Evolutionary conservation across 305 asterid genomes (phyloP).

Genomic region (Plantago lanceolata): DNA sequence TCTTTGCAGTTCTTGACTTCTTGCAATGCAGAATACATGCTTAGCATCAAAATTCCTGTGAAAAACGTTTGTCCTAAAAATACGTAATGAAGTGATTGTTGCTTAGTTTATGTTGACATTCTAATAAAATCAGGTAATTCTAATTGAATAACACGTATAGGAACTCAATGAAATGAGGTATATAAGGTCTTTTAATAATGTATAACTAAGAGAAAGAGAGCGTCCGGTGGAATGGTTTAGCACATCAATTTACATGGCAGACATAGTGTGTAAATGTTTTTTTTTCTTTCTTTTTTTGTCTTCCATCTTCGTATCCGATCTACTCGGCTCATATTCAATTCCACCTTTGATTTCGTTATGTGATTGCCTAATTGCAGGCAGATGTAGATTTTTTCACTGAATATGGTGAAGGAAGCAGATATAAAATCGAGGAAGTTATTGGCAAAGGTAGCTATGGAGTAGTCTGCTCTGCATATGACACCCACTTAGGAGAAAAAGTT

Average conservation of each 20-base stretch:
- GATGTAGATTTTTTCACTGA: constrained; percentile 94
- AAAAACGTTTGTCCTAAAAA: not conserved
- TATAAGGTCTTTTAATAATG: not conserved
- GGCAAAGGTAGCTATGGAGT: constrained; percentile 98
- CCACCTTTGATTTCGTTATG: constrained; percentile 10
- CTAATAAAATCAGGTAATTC: not conserved
- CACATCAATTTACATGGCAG: not conserved
- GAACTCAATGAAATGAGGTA: not conserved
- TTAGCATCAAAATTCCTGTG: not conserved
- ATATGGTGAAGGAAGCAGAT: constrained; percentile 93
- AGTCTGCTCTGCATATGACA: constrained; percentile 94
- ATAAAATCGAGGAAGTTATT: constrained; percentile 85
- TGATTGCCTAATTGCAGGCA: constrained; percentile 42
- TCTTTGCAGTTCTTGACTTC: not conserved
- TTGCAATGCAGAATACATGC: not conserved
- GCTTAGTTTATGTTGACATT: not conserved
- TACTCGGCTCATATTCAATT: not conserved
- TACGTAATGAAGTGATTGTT: not conserved
- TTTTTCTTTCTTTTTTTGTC: not conserved
- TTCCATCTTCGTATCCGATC: not conserved
- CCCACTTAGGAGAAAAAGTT: constrained; percentile 92
- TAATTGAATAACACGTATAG: not conserved
- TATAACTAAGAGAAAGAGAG: not conserved
- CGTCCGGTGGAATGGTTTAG: not conserved
- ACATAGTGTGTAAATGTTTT: not conserved